Base-by-base conservation (phyloP, 2,329 filamentous ascomycete genomes). In the Lecanicillium sp. region DNA sequence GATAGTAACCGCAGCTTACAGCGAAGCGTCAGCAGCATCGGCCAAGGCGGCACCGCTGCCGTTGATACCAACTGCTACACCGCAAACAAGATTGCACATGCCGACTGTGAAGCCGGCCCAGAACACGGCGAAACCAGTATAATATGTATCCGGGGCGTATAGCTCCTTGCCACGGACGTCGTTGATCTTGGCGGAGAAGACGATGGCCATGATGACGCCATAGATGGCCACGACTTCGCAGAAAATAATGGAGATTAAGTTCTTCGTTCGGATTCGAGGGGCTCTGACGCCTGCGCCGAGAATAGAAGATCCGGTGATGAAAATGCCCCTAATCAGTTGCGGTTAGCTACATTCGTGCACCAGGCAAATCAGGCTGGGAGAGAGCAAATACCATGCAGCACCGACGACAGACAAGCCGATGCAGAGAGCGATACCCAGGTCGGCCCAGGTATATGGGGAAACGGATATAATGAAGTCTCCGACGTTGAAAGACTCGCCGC, bases 171-270 rank as follows among this genome's bases (percentile, higher is more conserved):
- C 73, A 31, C 70, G 58, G 20, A 92, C 74, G 40, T 73, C 62
- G 52, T 77, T 74, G 52, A 98, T 68, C 65, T 96, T 94, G 45
- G 89, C 77, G 32, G 89, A 94, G 71, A 97, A 97, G 55, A 98
- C 85, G 61, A 98, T 98, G 54, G 89, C 84, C 88, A 98, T 98
- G 68, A 98, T 98, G 66, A 98, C 90, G 55, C 94, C 94, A 74
- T 98, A 98, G 64, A 98, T 98, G 65, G 92, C 92, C 56, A 98
- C 92, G 58, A 98, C 92, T 69, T 98, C 92, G 72, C 92, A 98
- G 70, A 98, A 98, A 68, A 98, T 97, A 65, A 98, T 98, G 55
- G 90, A 97, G 62, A 98, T 97, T 58, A 98, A 68, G 73, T 98
- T 98, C 81, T 98, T 98, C 47, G 92, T 98, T 62, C 92, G 87